phyloP scores from a whole-genome alignment of 805 yeast species.

The Yarrowia hollandica region DNA sequence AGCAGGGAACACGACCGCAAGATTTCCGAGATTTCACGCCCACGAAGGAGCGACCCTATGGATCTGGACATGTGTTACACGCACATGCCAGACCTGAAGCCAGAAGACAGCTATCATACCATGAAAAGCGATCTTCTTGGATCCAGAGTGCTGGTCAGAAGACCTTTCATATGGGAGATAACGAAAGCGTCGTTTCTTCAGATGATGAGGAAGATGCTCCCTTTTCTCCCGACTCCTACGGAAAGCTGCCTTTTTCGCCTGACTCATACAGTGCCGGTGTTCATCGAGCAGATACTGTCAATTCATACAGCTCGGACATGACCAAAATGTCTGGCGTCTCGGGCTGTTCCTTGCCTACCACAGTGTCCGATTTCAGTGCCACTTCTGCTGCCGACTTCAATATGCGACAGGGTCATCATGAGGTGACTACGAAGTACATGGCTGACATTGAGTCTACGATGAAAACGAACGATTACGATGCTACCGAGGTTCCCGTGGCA shows the following conservation, averaged over 20 bases:
- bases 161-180: conserved; percentile 21
- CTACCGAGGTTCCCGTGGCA: conserved; percentile 32
- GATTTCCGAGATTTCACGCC: conserved; percentile 15
- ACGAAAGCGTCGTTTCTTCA: neutral
- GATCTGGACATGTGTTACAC: neutral
- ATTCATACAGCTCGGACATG: conserved; percentile 8
- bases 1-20: neutral
- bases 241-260: neutral
- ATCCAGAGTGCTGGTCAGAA: conserved; percentile 29
- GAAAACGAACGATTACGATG: neutral
- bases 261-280: conserved; percentile 5
- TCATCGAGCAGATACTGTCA: conserved; percentile 13
- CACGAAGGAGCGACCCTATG: conserved; percentile 4
- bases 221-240: conserved; percentile 7
- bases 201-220: conserved; percentile 16
- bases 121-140: conserved; percentile 14
- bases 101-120: conserved; percentile 27
- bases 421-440: conserved; percentile 14
- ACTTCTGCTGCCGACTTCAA: conserved; percentile 19
- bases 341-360: conserved; percentile 16
- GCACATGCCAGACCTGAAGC: neutral
- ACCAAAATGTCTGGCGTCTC: conserved; percentile 18
- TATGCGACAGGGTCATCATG: conserved; percentile 13
- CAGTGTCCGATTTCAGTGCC: conserved; percentile 7
- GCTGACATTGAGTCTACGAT: conserved; percentile 8